Conservation (phyloP, 768 basidiomycete species). For the Fistulinella prunicolor region DNA sequence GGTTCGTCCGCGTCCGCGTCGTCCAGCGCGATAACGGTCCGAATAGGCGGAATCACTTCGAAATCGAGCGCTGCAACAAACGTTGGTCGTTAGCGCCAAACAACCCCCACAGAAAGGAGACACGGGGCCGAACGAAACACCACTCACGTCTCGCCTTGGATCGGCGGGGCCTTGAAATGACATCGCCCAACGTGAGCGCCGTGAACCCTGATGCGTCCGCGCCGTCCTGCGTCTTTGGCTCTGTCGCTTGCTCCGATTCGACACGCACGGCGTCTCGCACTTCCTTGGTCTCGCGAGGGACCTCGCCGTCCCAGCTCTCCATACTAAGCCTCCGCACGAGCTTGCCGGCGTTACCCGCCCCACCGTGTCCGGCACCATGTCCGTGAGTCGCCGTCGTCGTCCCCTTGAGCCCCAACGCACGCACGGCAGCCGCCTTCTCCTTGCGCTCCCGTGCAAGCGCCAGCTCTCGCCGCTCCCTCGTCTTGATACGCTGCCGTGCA, state of each 20-base stretch:
- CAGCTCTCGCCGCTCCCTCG: slow-evolving; percentile 32
- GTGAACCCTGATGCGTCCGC: slow-evolving; percentile 9
- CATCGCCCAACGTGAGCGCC: slow-evolving; percentile 26
- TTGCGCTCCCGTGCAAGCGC: slow-evolving; percentile 31
- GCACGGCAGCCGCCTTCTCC: slow-evolving; percentile 21
- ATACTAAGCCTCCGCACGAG: slow-evolving; percentile 24
- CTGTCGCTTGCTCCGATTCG: too few relatives aligned
- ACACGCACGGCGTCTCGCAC: too few relatives aligned
- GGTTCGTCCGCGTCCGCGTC: slow-evolving; percentile 28
- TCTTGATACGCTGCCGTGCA: slow-evolving; percentile 32
- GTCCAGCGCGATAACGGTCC: slow-evolving; percentile 32
- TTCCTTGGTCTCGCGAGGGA: not conserved
- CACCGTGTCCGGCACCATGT: too few relatives aligned
- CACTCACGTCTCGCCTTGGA: slow-evolving; percentile 27
- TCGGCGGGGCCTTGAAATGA: slow-evolving; percentile 23
- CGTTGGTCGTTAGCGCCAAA: too few relatives aligned
- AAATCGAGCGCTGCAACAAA: slow-evolving; percentile 28
- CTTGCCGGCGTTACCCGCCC: not conserved
- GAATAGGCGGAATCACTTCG: slow-evolving; percentile 30
- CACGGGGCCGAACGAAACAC: too few relatives aligned
- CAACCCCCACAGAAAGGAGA: too few relatives aligned
- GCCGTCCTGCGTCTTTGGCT: not conserved
- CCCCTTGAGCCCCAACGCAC: slow-evolving; percentile 20
- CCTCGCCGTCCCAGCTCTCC: slow-evolving; percentile 31
- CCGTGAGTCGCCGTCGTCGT: slow-evolving; percentile 2